Evolutionary conservation across 2,329 filamentous ascomycete genomes (phyloP).

Genomic region (Aspergillus uvarum): DNA sequence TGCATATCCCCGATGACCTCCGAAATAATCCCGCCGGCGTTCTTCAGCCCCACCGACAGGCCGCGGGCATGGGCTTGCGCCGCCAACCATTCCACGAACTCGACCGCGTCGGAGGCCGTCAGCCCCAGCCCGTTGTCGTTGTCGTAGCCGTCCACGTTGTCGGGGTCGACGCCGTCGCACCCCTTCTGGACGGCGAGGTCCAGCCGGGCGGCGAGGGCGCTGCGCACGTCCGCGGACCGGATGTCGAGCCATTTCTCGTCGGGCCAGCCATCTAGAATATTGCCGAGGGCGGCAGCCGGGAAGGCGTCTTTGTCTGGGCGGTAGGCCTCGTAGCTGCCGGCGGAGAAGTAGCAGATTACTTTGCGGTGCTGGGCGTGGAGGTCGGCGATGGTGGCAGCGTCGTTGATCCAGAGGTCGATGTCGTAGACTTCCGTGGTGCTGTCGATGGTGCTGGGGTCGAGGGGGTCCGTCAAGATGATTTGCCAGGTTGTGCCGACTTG

Average conservation of each 20-base stretch:
- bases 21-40: conserved; percentile 60
- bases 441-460: conserved; percentile 42
- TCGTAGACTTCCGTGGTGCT: conserved; percentile 59
- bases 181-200: conserved; percentile 60
- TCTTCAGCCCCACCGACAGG: conserved; percentile 67
- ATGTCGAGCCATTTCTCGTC: conserved; percentile 69
- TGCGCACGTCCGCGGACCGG: conserved; percentile 57
- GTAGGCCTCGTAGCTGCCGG: conserved; percentile 66
- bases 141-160: conserved; percentile 68
- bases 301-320: conserved; percentile 60
- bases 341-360: conserved; percentile 75
- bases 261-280: conserved; percentile 59
- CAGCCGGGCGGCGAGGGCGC: conserved; percentile 64
- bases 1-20: conserved; percentile 54
- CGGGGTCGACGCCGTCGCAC: conserved; percentile 68
- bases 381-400: conserved; percentile 45
- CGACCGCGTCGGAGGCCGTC: conserved; percentile 56
- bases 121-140: conserved; percentile 64
- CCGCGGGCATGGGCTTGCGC: conserved; percentile 53
- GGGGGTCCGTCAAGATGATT: conserved; percentile 53
- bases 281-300: conserved; percentile 49
- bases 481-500: conserved; percentile 58
- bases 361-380: conserved; percentile 56
- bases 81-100: conserved; percentile 63
- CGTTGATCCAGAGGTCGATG: conserved; percentile 60